Base-by-base conservation (phyloP, 1,284 basidiomycete species). In the Moniliophthora roreri region DNA sequence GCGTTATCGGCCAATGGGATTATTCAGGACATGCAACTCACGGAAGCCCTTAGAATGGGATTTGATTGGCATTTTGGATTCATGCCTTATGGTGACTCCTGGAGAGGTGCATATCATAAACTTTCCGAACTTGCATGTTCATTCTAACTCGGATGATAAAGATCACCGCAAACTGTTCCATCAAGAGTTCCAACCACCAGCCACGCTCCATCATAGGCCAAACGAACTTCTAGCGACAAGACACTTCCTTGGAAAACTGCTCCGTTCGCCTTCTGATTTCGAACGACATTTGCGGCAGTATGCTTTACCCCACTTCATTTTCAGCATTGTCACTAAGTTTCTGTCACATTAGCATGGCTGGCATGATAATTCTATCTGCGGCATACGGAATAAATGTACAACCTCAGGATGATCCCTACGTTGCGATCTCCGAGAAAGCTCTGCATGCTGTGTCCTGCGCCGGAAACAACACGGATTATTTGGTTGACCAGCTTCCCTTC, bases 111-210 rank as follows among this genome's bases (percentile, higher is more conserved):
- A 35, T 16, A 11, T 15, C 16, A 42, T 28, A 26, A 24, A 16
- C 6, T 21, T 6, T 20, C 7, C 41, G 10, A 13, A 13, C 5
- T 9, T 36, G 38, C 40, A 41, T 21, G 28, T 21, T 11, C 55
- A 64, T 38, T 56, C 56, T 4, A 64, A 68, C 26, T 61, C 60
- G 4, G 60, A 66, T 11, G 34, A 52, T 11, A 7, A 69, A 69
- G 69, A 49, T 2, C 55, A 65, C 42, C 55, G 66, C n/a, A 60
- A 63, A 32, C 59, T 68, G 9, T 65, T 65, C 35, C 66, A 68
- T 37, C 67, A 69, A 36, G 60, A 59, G 13, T 66, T 70, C 32
- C 56, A 60, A 36, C 54, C 52, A n/a, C 57, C 63, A 16, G 61
- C 60, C 2, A 52, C 57, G 2, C 16, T 48, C 5, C 23, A 53